Evolutionary conservation across 306 rosid genomes (phyloP).

Genomic region (Psophocarpus tetragonolobus): DNA sequence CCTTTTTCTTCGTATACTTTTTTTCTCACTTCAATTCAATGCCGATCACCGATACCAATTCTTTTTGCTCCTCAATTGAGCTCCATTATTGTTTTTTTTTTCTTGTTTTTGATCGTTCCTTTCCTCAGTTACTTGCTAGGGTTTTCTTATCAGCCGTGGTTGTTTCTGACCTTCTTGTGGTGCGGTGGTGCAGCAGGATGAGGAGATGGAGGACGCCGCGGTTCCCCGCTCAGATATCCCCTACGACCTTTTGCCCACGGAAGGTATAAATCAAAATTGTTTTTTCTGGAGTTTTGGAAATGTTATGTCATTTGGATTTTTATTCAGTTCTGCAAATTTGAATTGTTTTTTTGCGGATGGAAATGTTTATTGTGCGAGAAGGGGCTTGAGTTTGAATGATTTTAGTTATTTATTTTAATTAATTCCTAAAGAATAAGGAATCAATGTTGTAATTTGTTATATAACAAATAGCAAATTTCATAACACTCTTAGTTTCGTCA

Average conservation of each 20-base stretch:
- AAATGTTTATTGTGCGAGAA: not conserved
- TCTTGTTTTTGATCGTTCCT: not conserved
- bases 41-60: constrained; percentile 7
- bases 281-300: not conserved
- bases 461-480: too few species aligned
- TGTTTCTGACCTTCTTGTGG: constrained; percentile 13
- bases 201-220: constrained; percentile 50
- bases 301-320: not conserved
- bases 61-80: not conserved
- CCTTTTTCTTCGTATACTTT: not conserved
- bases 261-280: constrained; percentile 33
- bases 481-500: too few species aligned
- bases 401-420: not conserved
- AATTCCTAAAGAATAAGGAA: not conserved
- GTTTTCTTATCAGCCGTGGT: not conserved
- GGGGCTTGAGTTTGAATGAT: not conserved
- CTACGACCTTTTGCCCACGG: constrained; percentile 49
- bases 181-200: constrained; percentile 12
- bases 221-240: constrained; percentile 44
- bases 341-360: not conserved
- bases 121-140: constrained; percentile 19
- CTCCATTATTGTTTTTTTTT: not conserved
- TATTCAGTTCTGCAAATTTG: not conserved
- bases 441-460: not conserved
- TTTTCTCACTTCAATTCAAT: not conserved